Base-by-base conservation (phyloP, 371 early-diverging fungal species). In the Actinomortierella wolfii region DNA sequence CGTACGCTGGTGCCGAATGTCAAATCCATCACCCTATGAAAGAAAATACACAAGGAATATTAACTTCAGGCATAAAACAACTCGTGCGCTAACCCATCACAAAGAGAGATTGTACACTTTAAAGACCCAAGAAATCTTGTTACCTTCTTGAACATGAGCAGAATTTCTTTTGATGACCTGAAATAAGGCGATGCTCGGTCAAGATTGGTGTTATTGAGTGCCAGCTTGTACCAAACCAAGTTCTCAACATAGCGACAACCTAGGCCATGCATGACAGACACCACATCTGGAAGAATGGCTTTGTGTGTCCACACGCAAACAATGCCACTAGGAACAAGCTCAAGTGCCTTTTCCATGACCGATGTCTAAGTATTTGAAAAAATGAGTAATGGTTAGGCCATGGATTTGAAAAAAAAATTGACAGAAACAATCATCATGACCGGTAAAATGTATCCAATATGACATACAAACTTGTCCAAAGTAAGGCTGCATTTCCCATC, bases 161-260 rank as follows among this genome's bases (percentile, higher is more conserved):
- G 59, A 23, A 85, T 85, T 34, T 82, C 82, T 53, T 85, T 85
- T 39, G 81, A 60, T 5, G 78, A 67, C 25, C 81, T 73, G 50
- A 85, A 76, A 53, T 79, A 81, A 0, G 83, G 81, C 15, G 80
- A 80, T 0, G 80, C 74, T 18, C 79, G 79, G 54, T 81, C 78
- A 40, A 81, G 58, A n/a, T 64, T 71, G 0, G 67, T 58, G 54
- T 88, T 86, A 68, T 82, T 82, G 49, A 85, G 51, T 0, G 79
- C 77, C 26, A 81, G 82, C 57, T 86, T 85, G 76, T 82, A 88
- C 88, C 88, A 88, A 7, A 85, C 84, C 42, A 88, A 65, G 59
- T 88, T 88, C 57, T 88, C 88, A 2, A 88, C 86, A 68, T 88
- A 88, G 66, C 78, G 80, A 61, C 83, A 85, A 42, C 81, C 86